Percentiles rank a stretch among this genome's conserved stretches.
These are phyloP conservation scores for Amanita inopinata DNA, from an alignment of 768 basidiomycete genomes.

Conservation along the genomic window DNA sequence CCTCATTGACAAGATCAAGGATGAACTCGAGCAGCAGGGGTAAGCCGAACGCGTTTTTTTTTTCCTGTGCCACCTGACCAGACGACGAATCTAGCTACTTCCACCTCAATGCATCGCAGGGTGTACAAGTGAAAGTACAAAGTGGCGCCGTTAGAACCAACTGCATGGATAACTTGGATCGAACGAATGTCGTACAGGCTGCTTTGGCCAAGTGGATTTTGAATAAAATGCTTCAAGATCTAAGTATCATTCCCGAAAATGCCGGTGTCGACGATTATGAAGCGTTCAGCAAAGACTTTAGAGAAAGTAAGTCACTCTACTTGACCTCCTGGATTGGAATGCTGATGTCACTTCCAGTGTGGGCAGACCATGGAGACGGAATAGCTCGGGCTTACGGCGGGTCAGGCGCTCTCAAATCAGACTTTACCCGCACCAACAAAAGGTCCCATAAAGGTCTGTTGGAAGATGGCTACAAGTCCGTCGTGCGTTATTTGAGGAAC, in stretches of 20 bases:
- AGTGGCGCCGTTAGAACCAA: constrained; percentile 82
- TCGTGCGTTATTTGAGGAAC: constrained; percentile 85
- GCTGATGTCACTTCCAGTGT: constrained; percentile 48
- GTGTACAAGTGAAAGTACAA: constrained; percentile 50
- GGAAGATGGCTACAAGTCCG: constrained; percentile 81
- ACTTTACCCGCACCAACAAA: constrained; percentile 91
- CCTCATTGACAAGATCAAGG: constrained; percentile 66
- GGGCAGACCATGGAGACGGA: constrained; percentile 93
- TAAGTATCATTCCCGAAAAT: constrained; percentile 61
- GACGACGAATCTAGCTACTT: constrained; percentile 51
- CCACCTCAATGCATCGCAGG: constrained; percentile 43
- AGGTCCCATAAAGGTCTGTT: constrained; percentile 71
- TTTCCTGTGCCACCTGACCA: constrained; percentile 6
- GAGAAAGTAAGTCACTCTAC: constrained; percentile 59
- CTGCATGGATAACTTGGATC: constrained; percentile 95
- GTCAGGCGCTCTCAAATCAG: constrained; percentile 92
- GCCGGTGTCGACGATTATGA: constrained; percentile 79
- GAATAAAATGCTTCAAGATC: constrained; percentile 60
- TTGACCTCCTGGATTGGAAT: background rate
- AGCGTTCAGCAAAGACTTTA: constrained; percentile 70
- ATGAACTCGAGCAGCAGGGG: constrained; percentile 64
- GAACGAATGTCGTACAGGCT: constrained; percentile 95
- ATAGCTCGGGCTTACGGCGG: constrained; percentile 90
- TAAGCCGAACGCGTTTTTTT: constrained; percentile 20
- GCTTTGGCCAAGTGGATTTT: constrained; percentile 82